These are phyloP conservation scores for Solidago caesia DNA, from an alignment of 129 eudicot species.

Conservation along the genomic window DNA sequence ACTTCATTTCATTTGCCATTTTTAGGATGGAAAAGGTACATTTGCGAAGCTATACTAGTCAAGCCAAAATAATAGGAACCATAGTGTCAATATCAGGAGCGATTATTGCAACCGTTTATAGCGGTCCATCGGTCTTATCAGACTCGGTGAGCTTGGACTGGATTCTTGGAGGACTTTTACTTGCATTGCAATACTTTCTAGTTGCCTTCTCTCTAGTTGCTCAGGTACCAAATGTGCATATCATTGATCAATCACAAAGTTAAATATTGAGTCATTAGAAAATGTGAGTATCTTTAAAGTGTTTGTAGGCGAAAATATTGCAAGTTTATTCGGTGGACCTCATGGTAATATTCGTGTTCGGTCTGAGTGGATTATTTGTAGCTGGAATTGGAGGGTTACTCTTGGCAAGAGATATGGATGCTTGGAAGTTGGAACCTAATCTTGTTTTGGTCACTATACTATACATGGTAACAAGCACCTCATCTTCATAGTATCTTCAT, in stretches of 20 bases:
- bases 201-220: constrained; percentile 31
- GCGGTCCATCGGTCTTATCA: constrained; percentile 30
- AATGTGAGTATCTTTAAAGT: background rate
- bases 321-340: constrained; percentile 33
- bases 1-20: background rate
- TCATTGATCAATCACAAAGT: background rate
- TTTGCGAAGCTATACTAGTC: constrained; percentile 27
- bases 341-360: constrained; percentile 29
- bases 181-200: constrained; percentile 28
- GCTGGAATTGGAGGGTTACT: constrained; percentile 30
- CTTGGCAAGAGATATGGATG: constrained; percentile 23
- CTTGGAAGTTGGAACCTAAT: constrained; percentile 31
- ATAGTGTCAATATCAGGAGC: constrained; percentile 41
- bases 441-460: constrained; percentile 20
- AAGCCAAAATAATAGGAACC: constrained; percentile 42
- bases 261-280: background rate
- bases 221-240: constrained; percentile 23
- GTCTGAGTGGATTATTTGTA: constrained; percentile 23
- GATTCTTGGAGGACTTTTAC: constrained; percentile 36
- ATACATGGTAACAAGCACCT: constrained; percentile 25
- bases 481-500: too few species aligned
- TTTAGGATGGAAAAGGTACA: constrained; percentile 38
- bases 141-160: constrained; percentile 22
- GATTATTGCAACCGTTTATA: constrained; percentile 31
- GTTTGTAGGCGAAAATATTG: constrained; percentile 33